Evolutionary conservation across 352 stramenopile species (phyloP), one percentile per base, ranked within the genome.

Genomic region (Phytophthora vignae): DNA sequence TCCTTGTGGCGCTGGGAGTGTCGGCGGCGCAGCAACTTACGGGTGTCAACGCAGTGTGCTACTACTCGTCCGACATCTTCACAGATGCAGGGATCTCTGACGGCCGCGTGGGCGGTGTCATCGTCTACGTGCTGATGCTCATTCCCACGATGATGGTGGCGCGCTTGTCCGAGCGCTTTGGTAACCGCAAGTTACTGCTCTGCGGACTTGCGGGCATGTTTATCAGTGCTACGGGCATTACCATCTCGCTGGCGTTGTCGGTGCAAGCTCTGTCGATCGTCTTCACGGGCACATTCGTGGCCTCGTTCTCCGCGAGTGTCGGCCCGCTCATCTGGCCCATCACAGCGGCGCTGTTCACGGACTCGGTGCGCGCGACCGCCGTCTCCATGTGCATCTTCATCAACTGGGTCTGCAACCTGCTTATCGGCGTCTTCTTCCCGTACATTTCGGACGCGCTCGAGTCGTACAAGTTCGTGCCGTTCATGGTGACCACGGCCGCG

Each of bases 11-110:
- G 2, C 71, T 86, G 3, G 75, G 67, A 0, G 62, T 90, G 19
- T 73, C 76, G 9, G 64, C 63, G 48, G 74, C 75, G 10, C 82
- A 90, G 42, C 83, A 91, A 49, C 72, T 91, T 46, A 85, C 83
- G 0, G 85, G 85, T 14, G 87, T 93, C 55, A 90, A 90, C 63
- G 80, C 77, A 15, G 77, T 90, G 25, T 90, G 87, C 68, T 82
- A 86, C 64, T 92, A 92, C 67, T 90, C 82, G 50, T 87, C 79
- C 33, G 69, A 80, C 7, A 80, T 92, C 36, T 90, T 92, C 56
- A 79, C 72, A 31, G 64, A 82, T 54, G 82, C 81, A 10, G 84
- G 84, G 0, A 70, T 92, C 25, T 58, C 60, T 0, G 83, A 92
- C 55, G 74, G 71, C 25, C 84, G 84, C 22, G 25, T 90, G 7